Percentiles rank a stretch among this genome's conserved stretches.
Conservation (phyloP, 2,329 filamentous ascomycete species). For the Lachnum nothofagi region DNA sequence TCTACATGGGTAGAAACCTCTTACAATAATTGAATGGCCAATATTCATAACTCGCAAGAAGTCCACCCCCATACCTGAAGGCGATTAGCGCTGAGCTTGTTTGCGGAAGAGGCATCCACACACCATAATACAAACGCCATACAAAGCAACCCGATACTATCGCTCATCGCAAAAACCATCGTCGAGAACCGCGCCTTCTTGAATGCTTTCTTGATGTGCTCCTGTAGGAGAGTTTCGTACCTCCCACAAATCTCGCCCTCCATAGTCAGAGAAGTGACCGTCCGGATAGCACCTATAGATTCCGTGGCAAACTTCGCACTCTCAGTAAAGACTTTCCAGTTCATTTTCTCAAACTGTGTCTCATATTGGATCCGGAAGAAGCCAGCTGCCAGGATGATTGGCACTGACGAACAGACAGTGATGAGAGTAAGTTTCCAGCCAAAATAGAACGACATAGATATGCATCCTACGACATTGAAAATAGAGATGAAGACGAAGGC, state of each 20-base stretch:
- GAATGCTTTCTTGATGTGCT: conserved; percentile 44
- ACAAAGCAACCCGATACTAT: conserved; percentile 51
- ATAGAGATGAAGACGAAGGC: conserved; percentile 56
- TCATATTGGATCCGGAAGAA: conserved; percentile 48
- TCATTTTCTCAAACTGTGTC: conserved; percentile 49
- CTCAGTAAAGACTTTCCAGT: conserved; percentile 51
- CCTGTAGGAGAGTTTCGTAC: conserved; percentile 41
- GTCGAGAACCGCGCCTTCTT: conserved; percentile 42
- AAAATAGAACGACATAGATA: conserved; percentile 63
- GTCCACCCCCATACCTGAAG: conserved; percentile 37
- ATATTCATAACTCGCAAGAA: conserved; percentile 39
- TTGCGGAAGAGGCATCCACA: not conserved
- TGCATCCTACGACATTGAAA: conserved; percentile 59
- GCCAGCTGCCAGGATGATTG: conserved; percentile 41
- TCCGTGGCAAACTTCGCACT: conserved; percentile 59
- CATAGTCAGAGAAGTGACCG: conserved; percentile 56
- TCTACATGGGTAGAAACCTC: conserved; percentile 51
- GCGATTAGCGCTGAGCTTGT: not conserved
- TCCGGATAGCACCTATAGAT: conserved; percentile 55
- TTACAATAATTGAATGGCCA: conserved; percentile 22
- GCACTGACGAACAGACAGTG: conserved; percentile 52
- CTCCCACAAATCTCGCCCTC: conserved; percentile 49
- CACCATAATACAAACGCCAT: conserved; percentile 57
- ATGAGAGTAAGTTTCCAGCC: conserved; percentile 73
- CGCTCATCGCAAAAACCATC: conserved; percentile 47